These are phyloP conservation scores for Neurospora sp. DNA, from an alignment of 495 filamentous ascomycete species.

Conservation along the genomic window DNA sequence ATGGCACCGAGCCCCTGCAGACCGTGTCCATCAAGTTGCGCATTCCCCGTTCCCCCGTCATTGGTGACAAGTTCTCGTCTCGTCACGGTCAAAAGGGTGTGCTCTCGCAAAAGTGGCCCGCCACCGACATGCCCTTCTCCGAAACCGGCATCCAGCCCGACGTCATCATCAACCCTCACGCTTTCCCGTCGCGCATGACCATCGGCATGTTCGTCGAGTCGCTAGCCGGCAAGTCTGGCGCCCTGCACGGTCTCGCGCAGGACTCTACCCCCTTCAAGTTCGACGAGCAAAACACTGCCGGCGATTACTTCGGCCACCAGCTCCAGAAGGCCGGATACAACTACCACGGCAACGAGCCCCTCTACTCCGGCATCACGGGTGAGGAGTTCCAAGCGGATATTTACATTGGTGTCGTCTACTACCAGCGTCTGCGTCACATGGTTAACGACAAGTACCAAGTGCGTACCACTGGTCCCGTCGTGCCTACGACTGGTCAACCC, in stretches of 20 bases:
- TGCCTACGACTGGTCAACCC: slow-evolving; percentile 81
- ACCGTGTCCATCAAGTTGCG: slow-evolving; percentile 85
- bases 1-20: slow-evolving; percentile 71
- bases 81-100: slow-evolving; percentile 98
- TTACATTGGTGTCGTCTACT: slow-evolving; percentile 93
- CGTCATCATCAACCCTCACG: slow-evolving; percentile 98
- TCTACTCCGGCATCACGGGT: slow-evolving; percentile 94
- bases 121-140: slow-evolving; percentile 91
- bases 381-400: slow-evolving; percentile 91
- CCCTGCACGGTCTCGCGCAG: slow-evolving; percentile 87
- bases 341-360: slow-evolving; percentile 95
- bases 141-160: slow-evolving; percentile 96
- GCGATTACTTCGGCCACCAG: slow-evolving; percentile 92
- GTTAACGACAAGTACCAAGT: slow-evolving; percentile 99
- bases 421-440: slow-evolving; percentile 97
- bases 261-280: slow-evolving; percentile 93
- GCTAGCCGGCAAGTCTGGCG: slow-evolving; percentile 86
- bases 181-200: slow-evolving; percentile 99
- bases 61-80: slow-evolving; percentile 98
- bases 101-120: slow-evolving; percentile 91
- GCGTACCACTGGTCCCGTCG: slow-evolving; percentile 86
- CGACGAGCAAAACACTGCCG: slow-evolving; percentile 82
- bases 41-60: slow-evolving; percentile 79
- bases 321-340: slow-evolving; percentile 91
- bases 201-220: slow-evolving; percentile 99